Percentiles rank a stretch among this genome's conserved stretches.
These are phyloP conservation scores for Ustilago crameri DNA, from an alignment of 1,284 basidiomycete genomes.

Conservation along the genomic window DNA sequence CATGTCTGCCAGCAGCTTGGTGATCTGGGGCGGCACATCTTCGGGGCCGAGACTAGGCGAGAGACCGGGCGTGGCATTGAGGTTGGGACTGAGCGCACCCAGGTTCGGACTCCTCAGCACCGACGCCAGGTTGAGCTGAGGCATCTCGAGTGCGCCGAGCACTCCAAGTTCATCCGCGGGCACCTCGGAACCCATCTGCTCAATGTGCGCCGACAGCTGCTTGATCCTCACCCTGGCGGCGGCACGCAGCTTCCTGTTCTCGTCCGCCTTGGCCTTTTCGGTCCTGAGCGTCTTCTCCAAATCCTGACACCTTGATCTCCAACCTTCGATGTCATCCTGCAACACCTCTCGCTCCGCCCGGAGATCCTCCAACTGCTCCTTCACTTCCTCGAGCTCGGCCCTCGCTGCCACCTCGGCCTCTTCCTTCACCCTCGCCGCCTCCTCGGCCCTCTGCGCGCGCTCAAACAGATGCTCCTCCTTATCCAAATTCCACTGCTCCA, in stretches of 20 bases:
- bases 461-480: slow-evolving; percentile 49
- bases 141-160: slow-evolving; percentile 34
- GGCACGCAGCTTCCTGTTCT: slow-evolving; percentile 42
- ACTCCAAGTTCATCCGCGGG: slow-evolving; percentile 47
- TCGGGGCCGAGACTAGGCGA: slow-evolving; percentile 45
- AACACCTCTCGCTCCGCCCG: slow-evolving; percentile 64
- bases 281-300: slow-evolving; percentile 57
- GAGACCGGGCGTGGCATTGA: slow-evolving; percentile 15
- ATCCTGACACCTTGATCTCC: slow-evolving; percentile 62
- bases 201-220: slow-evolving; percentile 47
- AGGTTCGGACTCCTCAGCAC: slow-evolving; percentile 50
- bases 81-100: slow-evolving; percentile 37
- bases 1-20: slow-evolving; percentile 65
- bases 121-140: slow-evolving; percentile 34
- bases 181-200: slow-evolving; percentile 20
- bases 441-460: slow-evolving; percentile 49
- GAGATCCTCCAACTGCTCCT: slow-evolving; percentile 54
- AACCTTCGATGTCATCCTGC: slow-evolving; percentile 63
- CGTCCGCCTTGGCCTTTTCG: slow-evolving; percentile 56
- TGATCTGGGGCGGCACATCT: slow-evolving; percentile 51
- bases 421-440: slow-evolving; percentile 21
- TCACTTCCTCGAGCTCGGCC: slow-evolving; percentile 29
- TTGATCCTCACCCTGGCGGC: slow-evolving; percentile 52
- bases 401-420: slow-evolving; percentile 22
- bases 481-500: slow-evolving; percentile 55